phyloP scores from a whole-genome alignment of 768 basidiomycete species.

The Boletellus emodensis region DNA sequence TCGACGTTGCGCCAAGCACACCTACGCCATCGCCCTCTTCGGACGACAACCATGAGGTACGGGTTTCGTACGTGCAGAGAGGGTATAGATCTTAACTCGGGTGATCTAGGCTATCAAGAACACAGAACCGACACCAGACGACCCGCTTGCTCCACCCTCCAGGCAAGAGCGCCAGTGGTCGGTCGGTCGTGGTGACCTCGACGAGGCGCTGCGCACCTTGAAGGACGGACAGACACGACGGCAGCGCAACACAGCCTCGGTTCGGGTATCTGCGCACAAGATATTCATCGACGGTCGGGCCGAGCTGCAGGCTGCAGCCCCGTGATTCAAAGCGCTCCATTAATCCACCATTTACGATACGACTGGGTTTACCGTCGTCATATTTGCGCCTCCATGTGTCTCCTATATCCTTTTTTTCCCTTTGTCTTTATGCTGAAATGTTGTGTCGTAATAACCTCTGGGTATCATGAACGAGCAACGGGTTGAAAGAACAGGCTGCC shows the following conservation, averaged over 20 bases:
- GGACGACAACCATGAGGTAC: conserved; percentile 9
- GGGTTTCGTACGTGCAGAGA: not conserved
- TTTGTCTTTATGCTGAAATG: too few relatives aligned
- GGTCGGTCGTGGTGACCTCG: conserved; percentile 73
- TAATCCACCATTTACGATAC: not conserved
- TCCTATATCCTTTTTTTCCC: too few relatives aligned
- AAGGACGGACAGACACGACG: conserved; percentile 46
- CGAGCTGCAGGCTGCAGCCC: not conserved
- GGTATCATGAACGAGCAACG: too few relatives aligned
- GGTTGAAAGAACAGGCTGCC: too few relatives aligned
- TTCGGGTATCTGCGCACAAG: conserved; percentile 17
- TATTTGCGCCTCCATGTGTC: not conserved
- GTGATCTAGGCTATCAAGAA: conserved; percentile 43
- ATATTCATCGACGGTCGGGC: conserved; percentile 26
- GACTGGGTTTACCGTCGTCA: not conserved
- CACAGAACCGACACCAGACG: conserved; percentile 20
- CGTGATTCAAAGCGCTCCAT: not conserved
- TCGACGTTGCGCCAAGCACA: conserved; percentile 42
- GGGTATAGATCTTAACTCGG: not conserved
- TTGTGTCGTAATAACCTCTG: too few relatives aligned
- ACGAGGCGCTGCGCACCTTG: conserved; percentile 81
- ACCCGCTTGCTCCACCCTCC: conserved; percentile 37
- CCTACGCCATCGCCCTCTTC: not conserved
- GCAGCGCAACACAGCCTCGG: conserved; percentile 11
- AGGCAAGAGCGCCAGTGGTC: conserved; percentile 47